These are phyloP conservation scores for Phyllosticta citrichinensis DNA, from an alignment of 2,329 filamentous ascomycete genomes.

Conservation along the genomic window DNA sequence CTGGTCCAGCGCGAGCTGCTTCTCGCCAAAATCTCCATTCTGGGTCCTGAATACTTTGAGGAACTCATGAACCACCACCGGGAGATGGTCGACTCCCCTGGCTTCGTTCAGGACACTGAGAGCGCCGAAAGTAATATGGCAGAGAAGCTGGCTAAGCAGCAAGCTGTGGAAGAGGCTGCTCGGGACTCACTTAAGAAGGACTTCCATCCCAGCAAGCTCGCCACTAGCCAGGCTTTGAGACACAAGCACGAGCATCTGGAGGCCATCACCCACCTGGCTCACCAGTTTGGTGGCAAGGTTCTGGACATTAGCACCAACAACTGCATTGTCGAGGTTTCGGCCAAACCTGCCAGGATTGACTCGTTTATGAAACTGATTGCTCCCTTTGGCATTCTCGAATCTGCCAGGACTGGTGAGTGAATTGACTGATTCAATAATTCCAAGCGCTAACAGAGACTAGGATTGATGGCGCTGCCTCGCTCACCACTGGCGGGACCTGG, in stretches of 20 bases:
- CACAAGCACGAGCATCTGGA: conserved; percentile 97
- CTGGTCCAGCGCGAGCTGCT: conserved; percentile 93
- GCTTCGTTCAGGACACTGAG: conserved; percentile 19
- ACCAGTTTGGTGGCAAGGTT: conserved; percentile 97
- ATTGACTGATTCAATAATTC: neutral
- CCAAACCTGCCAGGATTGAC: conserved; percentile 88
- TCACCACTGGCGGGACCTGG: conserved; percentile 71
- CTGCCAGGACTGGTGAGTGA: conserved; percentile 67
- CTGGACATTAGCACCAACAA: conserved; percentile 97
- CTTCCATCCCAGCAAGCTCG: conserved; percentile 83
- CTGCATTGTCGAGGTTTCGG: conserved; percentile 94
- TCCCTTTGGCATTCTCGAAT: conserved; percentile 94
- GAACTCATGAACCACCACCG: conserved; percentile 92
- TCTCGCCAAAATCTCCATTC: conserved; percentile 90
- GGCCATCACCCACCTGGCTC: conserved; percentile 90
- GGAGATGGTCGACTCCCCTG: conserved; percentile 59
- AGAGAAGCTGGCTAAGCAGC: conserved; percentile 22
- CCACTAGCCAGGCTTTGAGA: conserved; percentile 76
- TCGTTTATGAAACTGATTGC: conserved; percentile 93
- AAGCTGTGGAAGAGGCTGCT: conserved; percentile 25
- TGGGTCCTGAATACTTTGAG: conserved; percentile 97
- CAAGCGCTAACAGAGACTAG: conserved; percentile 23
- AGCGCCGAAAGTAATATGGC: conserved; percentile 13
- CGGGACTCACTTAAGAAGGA: conserved; percentile 43
- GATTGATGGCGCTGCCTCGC: conserved; percentile 91